Percentiles rank a stretch among this genome's conserved stretches.
Conservation (phyloP, 83 land plant species). For the Isoetes engelmannii region DNA sequence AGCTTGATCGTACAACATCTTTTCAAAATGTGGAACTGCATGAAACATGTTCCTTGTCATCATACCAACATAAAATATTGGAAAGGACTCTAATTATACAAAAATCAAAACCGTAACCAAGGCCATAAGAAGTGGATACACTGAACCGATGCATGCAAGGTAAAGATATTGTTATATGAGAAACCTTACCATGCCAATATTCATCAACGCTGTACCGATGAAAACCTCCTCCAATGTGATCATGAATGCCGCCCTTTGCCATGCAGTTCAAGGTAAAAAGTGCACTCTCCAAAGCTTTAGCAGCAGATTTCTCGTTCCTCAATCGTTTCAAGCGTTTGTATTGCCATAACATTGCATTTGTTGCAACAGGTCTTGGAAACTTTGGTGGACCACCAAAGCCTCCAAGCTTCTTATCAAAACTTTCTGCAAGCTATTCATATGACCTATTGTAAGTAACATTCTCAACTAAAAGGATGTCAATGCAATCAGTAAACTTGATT, state of each 20-base stretch:
- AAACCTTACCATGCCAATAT: conserved; percentile 78
- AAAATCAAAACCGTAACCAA: too few relatives aligned
- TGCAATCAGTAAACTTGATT: too few relatives aligned
- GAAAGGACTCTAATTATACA: too few relatives aligned
- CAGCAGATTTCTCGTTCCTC: conserved; percentile 50
- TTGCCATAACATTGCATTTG: conserved; percentile 62
- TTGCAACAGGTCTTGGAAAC: conserved; percentile 95
- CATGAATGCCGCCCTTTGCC: conserved; percentile 94
- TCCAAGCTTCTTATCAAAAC: conserved; percentile 64
- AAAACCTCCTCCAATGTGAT: conserved; percentile 97
- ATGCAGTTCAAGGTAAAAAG: conserved; percentile 60
- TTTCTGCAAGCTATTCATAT: conserved; percentile 46
- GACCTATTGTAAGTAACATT: too few relatives aligned
- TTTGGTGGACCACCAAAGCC: conserved; percentile 97
- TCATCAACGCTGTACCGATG: conserved; percentile 99
- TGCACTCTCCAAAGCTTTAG: conserved; percentile 58
- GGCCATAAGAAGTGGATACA: too few relatives aligned
- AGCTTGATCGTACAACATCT: conserved; percentile 99
- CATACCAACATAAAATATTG: background rate
- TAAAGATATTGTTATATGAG: background rate
- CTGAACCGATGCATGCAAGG: too few relatives aligned
- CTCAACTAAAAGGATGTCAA: too few relatives aligned
- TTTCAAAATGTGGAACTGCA: conserved; percentile 98
- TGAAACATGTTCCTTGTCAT: background rate
- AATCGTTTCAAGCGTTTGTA: conserved; percentile 59